Conservation (phyloP, 352 stramenopile species). For the Phytophthora citricola region DNA sequence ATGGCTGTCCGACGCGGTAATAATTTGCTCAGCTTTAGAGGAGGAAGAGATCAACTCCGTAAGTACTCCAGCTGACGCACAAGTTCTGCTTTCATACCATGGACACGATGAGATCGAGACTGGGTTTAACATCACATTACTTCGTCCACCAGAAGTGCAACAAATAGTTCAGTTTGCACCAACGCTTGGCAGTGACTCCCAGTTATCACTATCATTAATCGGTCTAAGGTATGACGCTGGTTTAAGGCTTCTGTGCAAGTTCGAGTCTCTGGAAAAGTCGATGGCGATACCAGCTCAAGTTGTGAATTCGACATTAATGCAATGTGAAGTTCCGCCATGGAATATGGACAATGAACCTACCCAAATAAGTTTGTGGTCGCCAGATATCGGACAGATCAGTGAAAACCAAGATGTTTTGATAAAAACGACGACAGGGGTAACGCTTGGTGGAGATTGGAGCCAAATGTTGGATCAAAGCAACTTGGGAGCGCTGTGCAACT, state of each 20-base stretch:
- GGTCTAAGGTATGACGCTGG: constrained; percentile 54
- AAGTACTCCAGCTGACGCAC: constrained; percentile 9
- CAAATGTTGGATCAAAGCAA: constrained; percentile 24
- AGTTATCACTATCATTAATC: constrained; percentile 25
- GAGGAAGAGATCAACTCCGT: not conserved
- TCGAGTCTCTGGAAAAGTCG: constrained; percentile 30
- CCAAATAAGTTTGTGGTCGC: constrained; percentile 42
- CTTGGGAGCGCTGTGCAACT: constrained; percentile 20
- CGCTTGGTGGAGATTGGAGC: constrained; percentile 35
- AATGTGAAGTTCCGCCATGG: constrained; percentile 36
- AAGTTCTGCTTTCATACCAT: constrained; percentile 36
- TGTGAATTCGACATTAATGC: constrained; percentile 46
- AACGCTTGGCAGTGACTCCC: not conserved
- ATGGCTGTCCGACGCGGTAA: constrained; percentile 29
- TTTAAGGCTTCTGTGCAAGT: constrained; percentile 46
- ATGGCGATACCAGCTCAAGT: constrained; percentile 32
- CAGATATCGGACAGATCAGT: constrained; percentile 24
- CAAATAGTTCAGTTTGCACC: constrained; percentile 3
- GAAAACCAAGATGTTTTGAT: constrained; percentile 8
- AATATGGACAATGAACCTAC: constrained; percentile 21
- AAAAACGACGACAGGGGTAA: not conserved
- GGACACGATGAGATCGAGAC: constrained; percentile 27
- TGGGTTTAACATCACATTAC: constrained; percentile 50
- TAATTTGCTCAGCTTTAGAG: constrained; percentile 26
- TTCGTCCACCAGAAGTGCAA: constrained; percentile 38